A percentile compares a stretch with the other conserved stretches of the same genome.
Evolutionary conservation across 2,329 filamentous ascomycete genomes (phyloP).

Genomic region (Fusarium armeniacum): DNA sequence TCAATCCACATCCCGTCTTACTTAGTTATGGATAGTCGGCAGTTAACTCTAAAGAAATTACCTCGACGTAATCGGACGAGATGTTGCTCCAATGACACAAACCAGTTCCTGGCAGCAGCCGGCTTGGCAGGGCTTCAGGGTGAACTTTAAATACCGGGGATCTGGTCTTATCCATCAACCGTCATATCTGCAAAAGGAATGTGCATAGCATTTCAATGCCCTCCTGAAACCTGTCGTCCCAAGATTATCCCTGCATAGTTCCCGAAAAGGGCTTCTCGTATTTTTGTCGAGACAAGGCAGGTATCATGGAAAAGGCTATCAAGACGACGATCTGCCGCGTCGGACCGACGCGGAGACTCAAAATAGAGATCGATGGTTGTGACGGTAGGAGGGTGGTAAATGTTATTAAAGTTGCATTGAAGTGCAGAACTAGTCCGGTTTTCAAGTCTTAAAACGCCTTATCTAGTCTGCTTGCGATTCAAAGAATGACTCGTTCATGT

Average conservation of each 20-base stretch:
- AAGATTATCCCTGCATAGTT: neutral
- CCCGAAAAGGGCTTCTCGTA: conserved; percentile 18
- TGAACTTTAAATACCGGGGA: conserved; percentile 33
- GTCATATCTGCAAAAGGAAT: conserved; percentile 22
- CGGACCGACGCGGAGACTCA: conserved; percentile 13
- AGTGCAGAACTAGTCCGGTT: neutral
- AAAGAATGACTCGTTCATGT: conserved; percentile 4
- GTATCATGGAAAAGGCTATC: neutral
- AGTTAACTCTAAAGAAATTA: conserved; percentile 19
- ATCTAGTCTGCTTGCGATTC: neutral
- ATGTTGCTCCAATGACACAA: conserved; percentile 9
- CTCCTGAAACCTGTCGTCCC: conserved; percentile 4
- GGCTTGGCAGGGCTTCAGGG: conserved; percentile 27
- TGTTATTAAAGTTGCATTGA: neutral
- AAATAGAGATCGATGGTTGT: neutral
- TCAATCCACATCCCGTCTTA: neutral
- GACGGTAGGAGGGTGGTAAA: too few species aligned
- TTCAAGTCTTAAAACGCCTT: neutral
- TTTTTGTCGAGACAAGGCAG: neutral
- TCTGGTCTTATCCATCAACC: conserved; percentile 13
- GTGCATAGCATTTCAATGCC: conserved; percentile 9
- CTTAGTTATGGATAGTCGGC: neutral
- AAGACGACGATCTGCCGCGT: conserved; percentile 18
- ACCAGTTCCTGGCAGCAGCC: neutral
- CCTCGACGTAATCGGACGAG: conserved; percentile 25